phyloP scores from a whole-genome alignment of 1,139 yeast species.

The Torulaspora globosa region DNA sequence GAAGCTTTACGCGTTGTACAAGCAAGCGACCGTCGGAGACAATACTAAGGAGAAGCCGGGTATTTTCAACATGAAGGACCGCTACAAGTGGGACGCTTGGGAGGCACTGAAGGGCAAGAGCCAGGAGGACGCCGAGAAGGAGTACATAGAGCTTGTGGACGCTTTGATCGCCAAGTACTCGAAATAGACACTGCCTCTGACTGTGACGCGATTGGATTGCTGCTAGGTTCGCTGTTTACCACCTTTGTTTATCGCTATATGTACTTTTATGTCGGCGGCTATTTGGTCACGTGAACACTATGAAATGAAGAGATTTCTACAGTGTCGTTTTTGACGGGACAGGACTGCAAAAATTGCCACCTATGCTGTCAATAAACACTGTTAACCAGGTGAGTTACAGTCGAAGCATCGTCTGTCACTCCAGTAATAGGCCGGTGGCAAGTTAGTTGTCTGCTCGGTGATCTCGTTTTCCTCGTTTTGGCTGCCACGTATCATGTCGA shows the following conservation, averaged over 20 bases:
- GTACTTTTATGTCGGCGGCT: background rate
- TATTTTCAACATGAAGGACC: constrained; percentile 86
- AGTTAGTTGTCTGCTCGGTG: background rate
- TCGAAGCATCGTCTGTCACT: background rate
- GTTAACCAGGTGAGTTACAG: background rate
- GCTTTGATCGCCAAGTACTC: constrained; percentile 55
- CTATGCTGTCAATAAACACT: background rate
- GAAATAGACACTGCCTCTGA: background rate
- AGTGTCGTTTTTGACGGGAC: background rate
- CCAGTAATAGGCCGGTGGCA: background rate
- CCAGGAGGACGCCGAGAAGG: constrained; percentile 85
- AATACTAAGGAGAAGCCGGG: constrained; percentile 72
- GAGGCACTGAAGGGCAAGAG: constrained; percentile 76
- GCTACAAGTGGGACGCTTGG: constrained; percentile 98
- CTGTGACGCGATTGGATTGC: background rate
- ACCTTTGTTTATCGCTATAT: too few relatives aligned
- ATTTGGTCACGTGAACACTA: background rate
- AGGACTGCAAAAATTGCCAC: constrained; percentile 5
- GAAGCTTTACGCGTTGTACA: constrained; percentile 80
- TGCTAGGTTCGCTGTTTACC: background rate
- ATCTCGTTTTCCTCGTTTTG: background rate
- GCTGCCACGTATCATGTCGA: constrained; percentile 18
- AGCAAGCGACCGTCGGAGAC: constrained; percentile 97
- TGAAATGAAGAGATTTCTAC: background rate
- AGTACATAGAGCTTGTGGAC: constrained; percentile 70